Evolutionary conservation across 176 grass and related monocot species (phyloP).

Genomic region (Oryza officinalis): DNA sequence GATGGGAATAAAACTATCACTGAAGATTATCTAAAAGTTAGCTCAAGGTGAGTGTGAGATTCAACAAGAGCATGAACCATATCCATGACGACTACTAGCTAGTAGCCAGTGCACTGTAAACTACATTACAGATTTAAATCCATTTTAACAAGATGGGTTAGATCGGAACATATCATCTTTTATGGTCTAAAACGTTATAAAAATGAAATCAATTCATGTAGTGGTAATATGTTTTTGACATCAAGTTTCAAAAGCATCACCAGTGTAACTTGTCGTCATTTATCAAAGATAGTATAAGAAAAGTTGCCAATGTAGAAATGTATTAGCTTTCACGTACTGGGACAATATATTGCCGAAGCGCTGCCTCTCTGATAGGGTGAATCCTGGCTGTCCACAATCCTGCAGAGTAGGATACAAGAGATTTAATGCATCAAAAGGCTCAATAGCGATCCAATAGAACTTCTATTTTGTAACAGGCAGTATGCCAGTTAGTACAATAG

Average conservation of each 20-base stretch:
- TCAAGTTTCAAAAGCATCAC: background rate
- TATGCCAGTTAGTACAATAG: background rate
- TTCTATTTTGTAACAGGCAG: background rate
- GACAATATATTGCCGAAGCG: constrained; percentile 79
- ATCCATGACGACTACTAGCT: background rate
- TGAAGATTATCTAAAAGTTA: background rate
- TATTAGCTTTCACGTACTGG: constrained; percentile 65
- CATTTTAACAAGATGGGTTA: background rate
- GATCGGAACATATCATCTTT: background rate
- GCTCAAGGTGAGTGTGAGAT: background rate
- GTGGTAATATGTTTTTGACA: background rate
- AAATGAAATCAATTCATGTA: background rate
- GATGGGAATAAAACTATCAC: background rate
- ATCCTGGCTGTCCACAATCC: constrained; percentile 95
- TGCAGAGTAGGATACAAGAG: constrained; percentile 45
- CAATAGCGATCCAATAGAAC: background rate
- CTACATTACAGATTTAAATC: background rate
- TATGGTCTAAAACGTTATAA: background rate
- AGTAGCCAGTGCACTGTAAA: background rate
- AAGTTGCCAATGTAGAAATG: background rate
- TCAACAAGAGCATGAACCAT: background rate
- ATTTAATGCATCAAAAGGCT: constrained; percentile 10
- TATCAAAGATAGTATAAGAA: background rate
- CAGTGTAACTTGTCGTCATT: background rate
- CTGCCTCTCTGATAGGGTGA: constrained; percentile 79